These are phyloP conservation scores for Phytophthora foliorum DNA, from an alignment of 352 stramenopile genomes.

Conservation along the genomic window DNA sequence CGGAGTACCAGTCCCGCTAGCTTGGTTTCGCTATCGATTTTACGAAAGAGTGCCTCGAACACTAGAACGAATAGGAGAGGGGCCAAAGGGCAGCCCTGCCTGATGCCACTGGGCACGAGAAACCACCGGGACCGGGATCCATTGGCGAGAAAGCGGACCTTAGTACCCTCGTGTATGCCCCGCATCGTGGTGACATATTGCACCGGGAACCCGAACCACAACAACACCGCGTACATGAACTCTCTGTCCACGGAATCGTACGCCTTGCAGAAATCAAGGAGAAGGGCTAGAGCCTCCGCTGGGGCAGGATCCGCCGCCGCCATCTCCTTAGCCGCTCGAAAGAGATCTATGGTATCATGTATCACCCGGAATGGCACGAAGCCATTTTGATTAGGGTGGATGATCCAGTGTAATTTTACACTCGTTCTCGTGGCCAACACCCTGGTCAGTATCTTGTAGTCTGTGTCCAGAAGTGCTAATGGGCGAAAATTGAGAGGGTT, in stretches of 20 bases:
- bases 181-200: too few relatives aligned
- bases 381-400: not conserved
- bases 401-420: not conserved
- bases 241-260: too few relatives aligned
- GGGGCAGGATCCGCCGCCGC: not conserved
- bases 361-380: conserved; percentile 11
- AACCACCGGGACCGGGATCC: not conserved
- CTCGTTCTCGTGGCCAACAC: not conserved
- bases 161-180: not conserved
- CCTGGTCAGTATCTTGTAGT: conserved; percentile 21
- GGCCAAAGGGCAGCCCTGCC: conserved; percentile 14
- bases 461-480: conserved; percentile 12
- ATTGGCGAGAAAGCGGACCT: conserved; percentile 5
- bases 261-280: too few relatives aligned
- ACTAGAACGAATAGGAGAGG: conserved; percentile 8
- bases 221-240: too few relatives aligned
- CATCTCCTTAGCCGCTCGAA: not conserved
- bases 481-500: conserved; percentile 20
- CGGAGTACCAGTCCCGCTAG: not conserved
- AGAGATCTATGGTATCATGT: conserved; percentile 1
- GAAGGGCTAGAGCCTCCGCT: not conserved
- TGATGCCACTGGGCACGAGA: not conserved
- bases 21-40: not conserved
- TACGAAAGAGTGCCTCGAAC: not conserved
- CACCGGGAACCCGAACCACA: too few relatives aligned